A percentile compares a stretch with the other conserved stretches of the same genome.
These are phyloP conservation scores for Apiotrichum sp. DNA, from an alignment of 1,284 basidiomycete species.

Conservation along the genomic window DNA sequence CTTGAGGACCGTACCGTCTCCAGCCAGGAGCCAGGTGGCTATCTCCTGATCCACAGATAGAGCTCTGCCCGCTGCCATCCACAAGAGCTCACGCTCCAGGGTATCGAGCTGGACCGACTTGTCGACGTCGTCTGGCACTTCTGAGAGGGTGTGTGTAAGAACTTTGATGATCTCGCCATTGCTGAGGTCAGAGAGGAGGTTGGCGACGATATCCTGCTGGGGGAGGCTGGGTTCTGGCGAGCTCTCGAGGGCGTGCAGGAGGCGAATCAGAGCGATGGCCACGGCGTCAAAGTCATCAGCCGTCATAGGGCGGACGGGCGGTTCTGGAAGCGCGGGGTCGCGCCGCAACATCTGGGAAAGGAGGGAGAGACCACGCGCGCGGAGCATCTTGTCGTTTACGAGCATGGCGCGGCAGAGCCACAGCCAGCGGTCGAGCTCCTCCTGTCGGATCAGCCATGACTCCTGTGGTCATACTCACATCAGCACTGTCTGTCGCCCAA, in stretches of 20 bases:
- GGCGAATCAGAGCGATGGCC: conserved; percentile 22
- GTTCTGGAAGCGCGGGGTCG: conserved; percentile 25
- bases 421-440: conserved; percentile 39
- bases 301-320: conserved; percentile 21
- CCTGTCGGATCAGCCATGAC: conserved; percentile 6
- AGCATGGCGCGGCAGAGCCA: conserved; percentile 37
- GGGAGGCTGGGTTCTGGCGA: conserved; percentile 15
- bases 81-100: conserved; percentile 32
- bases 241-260: conserved; percentile 28
- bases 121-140: conserved; percentile 14
- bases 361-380: conserved; percentile 32
- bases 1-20: conserved; percentile 15
- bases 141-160: conserved; percentile 16
- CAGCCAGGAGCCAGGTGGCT: conserved; percentile 26
- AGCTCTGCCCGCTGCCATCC: conserved; percentile 27
- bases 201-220: conserved; percentile 22
- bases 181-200: conserved; percentile 23
- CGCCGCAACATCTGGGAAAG: conserved; percentile 28
- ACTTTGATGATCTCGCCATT: conserved; percentile 28
- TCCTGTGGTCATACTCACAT: conserved; percentile 8
- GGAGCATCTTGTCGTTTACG: conserved; percentile 28
- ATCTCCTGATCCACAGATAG: conserved; percentile 16
- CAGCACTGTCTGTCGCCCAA: conserved; percentile 36
- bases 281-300: conserved; percentile 28
- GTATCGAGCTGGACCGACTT: neutral